Conservation (phyloP, 306 rosid genomes). For the Macrotyloma uniflorum region DNA sequence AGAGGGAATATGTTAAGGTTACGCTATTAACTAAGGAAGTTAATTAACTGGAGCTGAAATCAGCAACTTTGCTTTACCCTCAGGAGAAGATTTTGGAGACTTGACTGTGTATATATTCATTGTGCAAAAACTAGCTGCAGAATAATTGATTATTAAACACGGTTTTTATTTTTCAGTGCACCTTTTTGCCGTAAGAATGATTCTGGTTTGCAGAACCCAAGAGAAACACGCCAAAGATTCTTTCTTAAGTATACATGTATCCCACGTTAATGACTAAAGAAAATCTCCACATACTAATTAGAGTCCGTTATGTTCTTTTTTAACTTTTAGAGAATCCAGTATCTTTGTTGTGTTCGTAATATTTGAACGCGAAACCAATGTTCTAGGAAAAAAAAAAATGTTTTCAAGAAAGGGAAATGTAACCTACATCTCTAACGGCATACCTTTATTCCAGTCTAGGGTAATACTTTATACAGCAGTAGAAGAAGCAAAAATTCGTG, state of each 20-base stretch:
- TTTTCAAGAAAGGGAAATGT: neutral
- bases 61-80: neutral
- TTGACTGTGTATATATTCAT: neutral
- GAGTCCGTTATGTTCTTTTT: neutral
- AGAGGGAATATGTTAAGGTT: slow-evolving; percentile 10
- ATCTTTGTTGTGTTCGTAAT: slow-evolving; percentile 26
- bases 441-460: slow-evolving; percentile 9
- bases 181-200: slow-evolving; percentile 26
- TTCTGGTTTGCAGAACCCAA: slow-evolving; percentile 29
- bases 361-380: slow-evolving; percentile 28
- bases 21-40: slow-evolving; percentile 6
- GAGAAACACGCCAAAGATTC: slow-evolving; percentile 11
- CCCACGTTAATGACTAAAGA: slow-evolving; percentile 3
- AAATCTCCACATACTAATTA: slow-evolving; percentile 16
- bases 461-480: neutral
- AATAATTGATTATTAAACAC: neutral
- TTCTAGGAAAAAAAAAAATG: neutral
- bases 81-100: neutral
- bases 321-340: slow-evolving; percentile 5
- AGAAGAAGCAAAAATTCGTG: neutral
- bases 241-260: neutral
- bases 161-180: neutral
- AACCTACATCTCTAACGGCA: neutral
- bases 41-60: neutral
- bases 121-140: neutral